phyloP scores from a whole-genome alignment of 169 alveolate genomes.

The Plasmodium relictum region DNA sequence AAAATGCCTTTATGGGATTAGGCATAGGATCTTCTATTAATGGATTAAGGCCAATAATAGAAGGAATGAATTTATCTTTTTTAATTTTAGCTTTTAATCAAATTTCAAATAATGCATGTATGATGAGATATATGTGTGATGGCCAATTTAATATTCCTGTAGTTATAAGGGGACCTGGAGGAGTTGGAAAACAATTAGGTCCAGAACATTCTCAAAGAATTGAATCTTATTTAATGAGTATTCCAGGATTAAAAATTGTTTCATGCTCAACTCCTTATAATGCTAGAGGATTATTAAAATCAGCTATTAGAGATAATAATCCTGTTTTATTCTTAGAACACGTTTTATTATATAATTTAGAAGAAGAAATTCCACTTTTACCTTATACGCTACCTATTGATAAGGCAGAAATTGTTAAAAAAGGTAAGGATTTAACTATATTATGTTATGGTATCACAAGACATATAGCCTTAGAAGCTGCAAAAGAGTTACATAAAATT shows the following conservation, averaged over 20 bases:
- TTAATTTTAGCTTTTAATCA: conserved; percentile 93
- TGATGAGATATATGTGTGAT: conserved; percentile 90
- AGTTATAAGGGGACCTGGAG: conserved; percentile 95
- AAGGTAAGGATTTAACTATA: conserved; percentile 91
- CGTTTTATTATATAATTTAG: conserved; percentile 91
- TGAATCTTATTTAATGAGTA: conserved; percentile 91
- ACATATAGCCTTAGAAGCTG: conserved; percentile 91
- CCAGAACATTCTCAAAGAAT: conserved; percentile 94
- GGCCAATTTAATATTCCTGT: conserved; percentile 90
- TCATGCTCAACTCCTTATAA: conserved; percentile 92
- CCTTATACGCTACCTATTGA: conserved; percentile 91
- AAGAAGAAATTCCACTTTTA: conserved; percentile 88
- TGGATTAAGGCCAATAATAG: conserved; percentile 93
- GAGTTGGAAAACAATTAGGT: conserved; percentile 94
- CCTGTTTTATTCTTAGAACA: conserved; percentile 94
- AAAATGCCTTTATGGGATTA: conserved; percentile 90
- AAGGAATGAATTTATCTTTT: conserved; percentile 94
- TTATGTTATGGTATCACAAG: conserved; percentile 91
- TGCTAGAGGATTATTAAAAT: conserved; percentile 91
- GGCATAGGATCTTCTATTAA: conserved; percentile 87
- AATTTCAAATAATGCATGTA: conserved; percentile 92
- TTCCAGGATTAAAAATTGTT: conserved; percentile 93
- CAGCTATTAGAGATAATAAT: conserved; percentile 92
- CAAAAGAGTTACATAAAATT: conserved; percentile 85
- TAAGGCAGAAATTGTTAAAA: conserved; percentile 90